Evolutionary conservation across 306 rosid species (phyloP).

Genomic region (Prunus padus): DNA sequence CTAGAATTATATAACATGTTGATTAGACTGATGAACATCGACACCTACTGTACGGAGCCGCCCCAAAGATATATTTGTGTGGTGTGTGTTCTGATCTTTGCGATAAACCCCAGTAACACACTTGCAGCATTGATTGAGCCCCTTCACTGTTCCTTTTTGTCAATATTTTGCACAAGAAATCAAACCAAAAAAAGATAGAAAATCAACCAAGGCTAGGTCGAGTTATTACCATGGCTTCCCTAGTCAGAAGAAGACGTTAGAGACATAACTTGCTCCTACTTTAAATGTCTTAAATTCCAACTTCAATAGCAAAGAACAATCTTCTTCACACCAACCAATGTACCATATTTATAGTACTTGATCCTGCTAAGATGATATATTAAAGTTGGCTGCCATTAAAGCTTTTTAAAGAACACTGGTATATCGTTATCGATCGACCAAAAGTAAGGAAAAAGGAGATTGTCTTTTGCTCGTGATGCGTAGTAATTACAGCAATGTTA

Average conservation of each 20-base stretch:
- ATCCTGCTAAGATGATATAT: neutral
- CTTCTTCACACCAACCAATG: slow-evolving; percentile 30
- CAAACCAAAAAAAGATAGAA: neutral
- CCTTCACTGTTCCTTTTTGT: slow-evolving; percentile 6
- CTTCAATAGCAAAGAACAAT: slow-evolving; percentile 14
- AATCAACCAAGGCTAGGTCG: neutral
- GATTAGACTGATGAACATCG: slow-evolving; percentile 48
- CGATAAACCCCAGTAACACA: slow-evolving; percentile 3
- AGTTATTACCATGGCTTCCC: no score
- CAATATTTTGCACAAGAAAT: neutral
- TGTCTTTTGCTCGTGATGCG: no score
- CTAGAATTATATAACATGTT: slow-evolving; percentile 34
- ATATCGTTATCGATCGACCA: neutral
- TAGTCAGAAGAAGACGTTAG: no score
- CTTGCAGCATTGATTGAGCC: slow-evolving; percentile 1
- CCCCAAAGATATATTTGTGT: slow-evolving; percentile 5
- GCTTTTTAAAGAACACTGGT: neutral
- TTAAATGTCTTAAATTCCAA: neutral
- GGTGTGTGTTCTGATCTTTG: slow-evolving; percentile 18
- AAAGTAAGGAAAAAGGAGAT: neutral
- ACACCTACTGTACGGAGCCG: slow-evolving; percentile 51
- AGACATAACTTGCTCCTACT: neutral
- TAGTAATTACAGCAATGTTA: no score
- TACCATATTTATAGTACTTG: neutral
- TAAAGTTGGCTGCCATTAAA: slow-evolving; percentile 8